Evolutionary conservation across 495 filamentous ascomycete genomes (phyloP).

Genomic region (Neurospora sp.): DNA sequence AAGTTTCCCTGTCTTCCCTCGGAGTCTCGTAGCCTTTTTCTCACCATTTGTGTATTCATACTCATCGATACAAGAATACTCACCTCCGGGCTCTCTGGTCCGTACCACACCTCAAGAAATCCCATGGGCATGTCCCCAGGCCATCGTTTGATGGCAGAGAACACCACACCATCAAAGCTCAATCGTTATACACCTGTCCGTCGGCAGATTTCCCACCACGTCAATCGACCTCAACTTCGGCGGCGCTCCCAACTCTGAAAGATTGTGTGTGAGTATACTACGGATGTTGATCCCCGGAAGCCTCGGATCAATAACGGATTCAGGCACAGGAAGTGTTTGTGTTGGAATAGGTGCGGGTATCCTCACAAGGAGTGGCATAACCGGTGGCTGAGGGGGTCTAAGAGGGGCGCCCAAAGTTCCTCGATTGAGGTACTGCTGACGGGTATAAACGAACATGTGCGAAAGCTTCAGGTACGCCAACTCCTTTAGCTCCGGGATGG

Average conservation of each 20-base stretch:
- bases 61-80: too few species aligned
- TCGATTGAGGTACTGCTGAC: not conserved
- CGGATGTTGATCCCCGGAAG: not conserved
- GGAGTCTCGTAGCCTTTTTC: too few species aligned
- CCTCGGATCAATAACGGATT: not conserved
- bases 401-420: not conserved
- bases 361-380: not conserved
- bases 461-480: not conserved
- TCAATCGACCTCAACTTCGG: not conserved
- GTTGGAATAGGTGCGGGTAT: not conserved
- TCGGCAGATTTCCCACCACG: not conserved
- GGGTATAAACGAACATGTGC: not conserved
- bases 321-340: not conserved
- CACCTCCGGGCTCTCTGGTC: too few species aligned
- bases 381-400: not conserved
- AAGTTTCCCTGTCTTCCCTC: too few species aligned
- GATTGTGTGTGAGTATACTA: not conserved
- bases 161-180: not conserved
- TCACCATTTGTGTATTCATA: too few species aligned
- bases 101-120: too few species aligned
- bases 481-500: too few species aligned
- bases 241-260: not conserved
- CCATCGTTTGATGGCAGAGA: too few species aligned
- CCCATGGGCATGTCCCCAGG: too few species aligned
- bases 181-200: not conserved